A percentile compares a stretch with the other conserved stretches of the same genome.
Conservation (phyloP, 2,329 filamentous ascomycete genomes). For the Aspergillus brasiliensis region DNA sequence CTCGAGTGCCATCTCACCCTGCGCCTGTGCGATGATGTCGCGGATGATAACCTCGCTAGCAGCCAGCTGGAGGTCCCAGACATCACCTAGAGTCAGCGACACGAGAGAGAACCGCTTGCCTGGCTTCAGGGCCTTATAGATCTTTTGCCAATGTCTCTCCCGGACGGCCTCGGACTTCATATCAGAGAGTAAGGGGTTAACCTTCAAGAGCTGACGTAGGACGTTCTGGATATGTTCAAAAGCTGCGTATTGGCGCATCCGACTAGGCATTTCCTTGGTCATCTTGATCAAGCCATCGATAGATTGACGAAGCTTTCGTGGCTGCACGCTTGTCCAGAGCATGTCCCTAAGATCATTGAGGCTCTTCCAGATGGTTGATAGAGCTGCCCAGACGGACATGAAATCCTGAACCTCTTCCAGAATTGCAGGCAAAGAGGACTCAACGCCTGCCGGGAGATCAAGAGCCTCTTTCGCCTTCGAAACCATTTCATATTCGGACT, state of each 20-base stretch:
- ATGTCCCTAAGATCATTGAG: slow-evolving; percentile 90
- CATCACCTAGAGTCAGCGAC: slow-evolving; percentile 94
- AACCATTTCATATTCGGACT: slow-evolving; percentile 89
- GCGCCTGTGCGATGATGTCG: slow-evolving; percentile 91
- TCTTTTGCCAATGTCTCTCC: slow-evolving; percentile 95
- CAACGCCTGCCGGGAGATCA: slow-evolving; percentile 76
- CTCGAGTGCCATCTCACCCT: slow-evolving; percentile 97
- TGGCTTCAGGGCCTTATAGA: slow-evolving; percentile 93
- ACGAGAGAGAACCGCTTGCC: slow-evolving; percentile 91
- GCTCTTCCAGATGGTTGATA: slow-evolving; percentile 95
- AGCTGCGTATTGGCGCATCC: slow-evolving; percentile 99
- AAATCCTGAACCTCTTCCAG: slow-evolving; percentile 98
- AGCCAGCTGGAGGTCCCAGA: slow-evolving; percentile 93
- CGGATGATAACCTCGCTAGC: slow-evolving; percentile 85
- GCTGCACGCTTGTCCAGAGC: slow-evolving; percentile 93
- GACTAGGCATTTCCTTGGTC: slow-evolving; percentile 98
- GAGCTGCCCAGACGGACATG: slow-evolving; percentile 94
- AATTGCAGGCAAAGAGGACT: slow-evolving; percentile 80
- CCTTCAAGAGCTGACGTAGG: slow-evolving; percentile 83
- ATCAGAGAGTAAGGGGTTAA: slow-evolving; percentile 83
- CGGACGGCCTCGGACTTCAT: slow-evolving; percentile 95
- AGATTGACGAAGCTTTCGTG: slow-evolving; percentile 84
- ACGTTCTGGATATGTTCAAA: slow-evolving; percentile 97
- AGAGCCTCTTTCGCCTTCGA: slow-evolving; percentile 96
- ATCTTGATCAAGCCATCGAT: slow-evolving; percentile 94